Evolutionary conservation across 2,329 filamentous ascomycete genomes (phyloP), one percentile per base, ranked within the genome.

Genomic region (Stagonosporopsis vannaccii): DNA sequence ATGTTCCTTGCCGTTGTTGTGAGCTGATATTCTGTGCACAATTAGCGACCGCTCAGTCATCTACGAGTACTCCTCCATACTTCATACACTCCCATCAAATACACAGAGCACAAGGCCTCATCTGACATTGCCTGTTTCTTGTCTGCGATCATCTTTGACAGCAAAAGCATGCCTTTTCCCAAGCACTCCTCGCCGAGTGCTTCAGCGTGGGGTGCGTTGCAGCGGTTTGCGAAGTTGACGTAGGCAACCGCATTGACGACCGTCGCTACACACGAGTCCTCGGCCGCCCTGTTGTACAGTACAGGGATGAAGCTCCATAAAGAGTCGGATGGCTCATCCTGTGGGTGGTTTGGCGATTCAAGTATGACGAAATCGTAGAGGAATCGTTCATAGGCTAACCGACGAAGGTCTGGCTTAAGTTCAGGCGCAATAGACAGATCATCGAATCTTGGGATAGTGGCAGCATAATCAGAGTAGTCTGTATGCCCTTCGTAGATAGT

Each of bases 71-170:
- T 30, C 7, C 1, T 30, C 7, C 54, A 15, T 61, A 71, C 70
- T 59, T 73, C 70, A 17, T 68, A 73, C 0, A 73, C 44, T 1
- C 70, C 68, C 61, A 74, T 66, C 2, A 73, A 26, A 57, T 71
- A 70, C 0, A 70, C 69, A 1, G 70, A 58, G 40, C 63, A 66
- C 5, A 74, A 51, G 1, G 65, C 60, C 19, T 66, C 59, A 30
- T 74, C 64, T 3, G 66, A 58, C 3, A 50, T 45, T 15, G 68
- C 63, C 30, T 61, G 51, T n/a, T 60, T 51, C 30, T 62, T 61
- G 40, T 73, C 61, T 17, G 63, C 56, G 5, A 73, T 60, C n/a
- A 62, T 56, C 37, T 59, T 66, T 6, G 67, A 65, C 8, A 73
- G 45, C 36, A 69, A 33, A 13, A 58, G 60, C 33, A 72, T 62